phyloP scores from a whole-genome alignment of 1,284 basidiomycete genomes.

The Ceratobasidium sp. region DNA sequence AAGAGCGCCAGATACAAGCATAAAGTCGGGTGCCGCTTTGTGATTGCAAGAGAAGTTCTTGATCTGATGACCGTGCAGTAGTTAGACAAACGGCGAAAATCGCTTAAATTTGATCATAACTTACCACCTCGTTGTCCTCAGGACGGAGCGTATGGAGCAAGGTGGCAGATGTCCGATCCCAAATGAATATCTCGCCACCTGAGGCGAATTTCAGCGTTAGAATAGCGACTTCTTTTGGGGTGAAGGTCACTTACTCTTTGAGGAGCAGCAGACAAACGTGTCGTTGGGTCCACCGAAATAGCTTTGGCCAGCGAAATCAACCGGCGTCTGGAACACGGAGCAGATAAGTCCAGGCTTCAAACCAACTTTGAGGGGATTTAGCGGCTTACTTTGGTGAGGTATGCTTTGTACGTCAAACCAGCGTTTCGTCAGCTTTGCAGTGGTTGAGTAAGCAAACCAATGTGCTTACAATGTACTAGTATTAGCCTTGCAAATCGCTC shows the following conservation, averaged over 20 bases:
- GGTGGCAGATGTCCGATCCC: slow-evolving; percentile 80
- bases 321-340: slow-evolving; percentile 55
- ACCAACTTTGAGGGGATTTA: neutral
- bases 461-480: slow-evolving; percentile 31
- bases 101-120: neutral
- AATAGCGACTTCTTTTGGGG: slow-evolving; percentile 20
- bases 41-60: slow-evolving; percentile 85
- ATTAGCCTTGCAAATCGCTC: slow-evolving; percentile 21
- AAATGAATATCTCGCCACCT: slow-evolving; percentile 87
- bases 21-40: slow-evolving; percentile 73
- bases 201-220: neutral
- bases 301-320: slow-evolving; percentile 83
- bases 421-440: neutral
- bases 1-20: slow-evolving; percentile 83
- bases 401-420: slow-evolving; percentile 3
- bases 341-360: neutral
- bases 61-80: slow-evolving; percentile 66
- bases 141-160: slow-evolving; percentile 46
- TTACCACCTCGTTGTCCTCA: slow-evolving; percentile 26
- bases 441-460: neutral
- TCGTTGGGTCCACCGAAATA: slow-evolving; percentile 82
- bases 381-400: slow-evolving; percentile 23
- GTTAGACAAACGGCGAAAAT: slow-evolving; percentile 60
- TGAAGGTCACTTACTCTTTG: slow-evolving; percentile 68
- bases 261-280: slow-evolving; percentile 80